Percentiles rank a stretch among this genome's conserved stretches.
These are phyloP conservation scores for Schizophyllum amplum DNA, from an alignment of 1,284 basidiomycete species.

Conservation along the genomic window DNA sequence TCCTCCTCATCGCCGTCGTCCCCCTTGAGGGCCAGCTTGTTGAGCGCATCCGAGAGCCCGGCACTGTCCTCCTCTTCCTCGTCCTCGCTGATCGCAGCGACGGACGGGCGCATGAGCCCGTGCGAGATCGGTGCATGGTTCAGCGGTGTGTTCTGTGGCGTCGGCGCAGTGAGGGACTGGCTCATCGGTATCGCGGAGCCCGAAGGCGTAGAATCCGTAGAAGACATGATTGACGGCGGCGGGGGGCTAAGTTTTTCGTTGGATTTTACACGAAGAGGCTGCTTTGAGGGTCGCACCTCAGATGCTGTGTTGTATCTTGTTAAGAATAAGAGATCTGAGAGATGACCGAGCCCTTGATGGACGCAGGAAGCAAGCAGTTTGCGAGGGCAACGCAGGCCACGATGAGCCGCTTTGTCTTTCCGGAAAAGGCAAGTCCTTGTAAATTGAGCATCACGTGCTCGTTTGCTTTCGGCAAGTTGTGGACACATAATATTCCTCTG, in stretches of 20 bases:
- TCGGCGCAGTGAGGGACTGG: constrained; percentile 31
- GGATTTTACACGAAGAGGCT: background rate
- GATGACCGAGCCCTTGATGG: background rate
- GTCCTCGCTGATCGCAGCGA: constrained; percentile 40
- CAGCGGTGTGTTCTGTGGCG: constrained; percentile 39
- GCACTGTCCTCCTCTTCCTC: constrained; percentile 22
- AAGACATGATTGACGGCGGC: background rate
- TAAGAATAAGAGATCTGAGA: background rate
- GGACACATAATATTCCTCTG: no score
- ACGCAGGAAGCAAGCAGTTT: background rate
- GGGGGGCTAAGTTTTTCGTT: background rate
- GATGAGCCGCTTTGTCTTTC: background rate
- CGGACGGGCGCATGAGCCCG: constrained; percentile 36
- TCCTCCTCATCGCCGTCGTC: background rate
- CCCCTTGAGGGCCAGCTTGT: background rate
- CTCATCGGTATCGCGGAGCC: constrained; percentile 32
- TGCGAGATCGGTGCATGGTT: constrained; percentile 34
- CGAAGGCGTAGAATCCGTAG: background rate
- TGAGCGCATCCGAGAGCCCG: background rate
- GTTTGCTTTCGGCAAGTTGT: no score
- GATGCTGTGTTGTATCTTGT: background rate
- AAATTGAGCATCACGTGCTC: no score
- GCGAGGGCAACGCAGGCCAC: background rate
- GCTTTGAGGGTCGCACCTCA: background rate
- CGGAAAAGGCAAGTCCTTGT: background rate